These are phyloP conservation scores for Chalara sp. DNA, from an alignment of 2,329 filamentous ascomycete genomes.

Conservation along the genomic window DNA sequence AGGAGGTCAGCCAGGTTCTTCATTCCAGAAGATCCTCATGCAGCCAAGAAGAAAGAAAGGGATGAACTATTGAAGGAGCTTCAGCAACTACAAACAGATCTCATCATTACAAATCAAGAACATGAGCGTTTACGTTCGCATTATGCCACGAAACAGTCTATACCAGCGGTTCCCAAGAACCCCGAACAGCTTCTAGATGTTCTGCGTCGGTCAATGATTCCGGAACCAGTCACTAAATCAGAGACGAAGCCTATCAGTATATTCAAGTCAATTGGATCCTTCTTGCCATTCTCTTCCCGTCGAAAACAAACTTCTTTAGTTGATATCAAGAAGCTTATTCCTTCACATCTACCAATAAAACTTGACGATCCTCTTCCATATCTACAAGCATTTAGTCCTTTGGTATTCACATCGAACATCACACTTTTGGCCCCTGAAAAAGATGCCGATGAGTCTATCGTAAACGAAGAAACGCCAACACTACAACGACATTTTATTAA, in stretches of 20 bases:
- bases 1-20: conserved; percentile 23
- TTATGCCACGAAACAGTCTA: conserved; percentile 29
- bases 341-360: conserved; percentile 59
- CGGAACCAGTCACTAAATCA: conserved; percentile 7
- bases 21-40: conserved; percentile 22
- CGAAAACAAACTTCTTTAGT: conserved; percentile 18
- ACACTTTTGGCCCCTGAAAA: conserved; percentile 33
- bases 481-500: conserved; percentile 51
- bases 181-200: conserved; percentile 25
- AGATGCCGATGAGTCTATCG: conserved; percentile 15
- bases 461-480: conserved; percentile 20
- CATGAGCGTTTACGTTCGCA: conserved; percentile 45
- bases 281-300: conserved; percentile 24
- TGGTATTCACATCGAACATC: conserved; percentile 52
- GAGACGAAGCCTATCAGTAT: conserved; percentile 17
- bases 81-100: conserved; percentile 48
- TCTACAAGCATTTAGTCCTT: conserved; percentile 63
- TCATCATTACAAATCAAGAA: conserved; percentile 50
- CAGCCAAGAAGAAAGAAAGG: conserved; percentile 43
- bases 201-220: conserved; percentile 18
- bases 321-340: conserved; percentile 33
- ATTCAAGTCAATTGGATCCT: conserved; percentile 23
- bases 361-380: conserved; percentile 61
- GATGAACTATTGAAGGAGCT: conserved; percentile 50
- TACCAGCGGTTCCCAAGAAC: conserved; percentile 36